Evolutionary conservation across 495 filamentous ascomycete species (phyloP).

Genomic region (Hamigera avellanea): DNA sequence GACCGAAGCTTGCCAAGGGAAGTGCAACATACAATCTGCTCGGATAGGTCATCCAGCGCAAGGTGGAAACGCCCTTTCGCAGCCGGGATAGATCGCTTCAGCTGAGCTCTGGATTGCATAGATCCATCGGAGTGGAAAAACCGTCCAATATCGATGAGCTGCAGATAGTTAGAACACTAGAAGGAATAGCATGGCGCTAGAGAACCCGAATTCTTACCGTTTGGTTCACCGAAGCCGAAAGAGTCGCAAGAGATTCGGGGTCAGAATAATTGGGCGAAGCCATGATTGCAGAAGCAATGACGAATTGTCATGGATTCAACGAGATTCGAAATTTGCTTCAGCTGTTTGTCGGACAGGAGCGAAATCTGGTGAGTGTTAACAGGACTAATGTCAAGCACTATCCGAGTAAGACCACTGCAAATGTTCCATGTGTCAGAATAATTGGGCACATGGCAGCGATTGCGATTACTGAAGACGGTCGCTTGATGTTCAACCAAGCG

Average conservation of each 20-base stretch:
- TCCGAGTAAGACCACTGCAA: too few species aligned
- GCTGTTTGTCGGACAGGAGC: too few species aligned
- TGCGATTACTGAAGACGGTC: too few species aligned
- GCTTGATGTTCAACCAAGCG: too few species aligned
- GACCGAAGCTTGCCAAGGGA: neutral
- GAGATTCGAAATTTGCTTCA: too few species aligned
- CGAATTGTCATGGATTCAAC: neutral
- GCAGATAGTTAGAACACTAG: conserved; percentile 10
- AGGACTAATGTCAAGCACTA: too few species aligned
- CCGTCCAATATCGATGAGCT: conserved; percentile 40
- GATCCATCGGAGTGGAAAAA: conserved; percentile 31
- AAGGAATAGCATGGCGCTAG: neutral
- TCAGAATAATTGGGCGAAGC: conserved; percentile 19
- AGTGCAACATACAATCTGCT: conserved; percentile 33
- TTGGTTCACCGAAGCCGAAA: conserved; percentile 33
- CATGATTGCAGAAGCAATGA: conserved; percentile 11
- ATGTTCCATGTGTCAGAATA: too few species aligned
- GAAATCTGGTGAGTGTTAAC: too few species aligned
- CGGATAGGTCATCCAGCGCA: conserved; percentile 38
- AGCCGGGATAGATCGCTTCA: conserved; percentile 29
- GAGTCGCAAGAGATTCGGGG: conserved; percentile 29
- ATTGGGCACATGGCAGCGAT: too few species aligned
- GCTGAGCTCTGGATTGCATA: conserved; percentile 21
- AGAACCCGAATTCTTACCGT: conserved; percentile 18
- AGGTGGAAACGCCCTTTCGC: conserved; percentile 37